Conservation (phyloP, 2,329 filamentous ascomycete species). For the Fusarium mangiferae region DNA sequence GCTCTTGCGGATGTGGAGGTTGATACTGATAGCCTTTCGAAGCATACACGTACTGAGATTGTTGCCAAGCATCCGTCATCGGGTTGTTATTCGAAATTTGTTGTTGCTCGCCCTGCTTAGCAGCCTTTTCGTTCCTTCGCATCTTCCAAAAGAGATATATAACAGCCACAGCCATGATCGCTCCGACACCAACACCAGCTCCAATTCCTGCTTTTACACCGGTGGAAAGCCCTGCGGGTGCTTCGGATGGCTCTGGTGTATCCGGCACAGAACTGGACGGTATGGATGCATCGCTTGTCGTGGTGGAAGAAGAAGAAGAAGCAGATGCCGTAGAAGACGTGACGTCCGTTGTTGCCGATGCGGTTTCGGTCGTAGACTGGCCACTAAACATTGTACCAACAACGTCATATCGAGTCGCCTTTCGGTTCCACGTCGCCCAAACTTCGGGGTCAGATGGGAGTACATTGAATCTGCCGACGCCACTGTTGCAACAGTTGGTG, state of each 20-base stretch:
- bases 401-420: conserved; percentile 25
- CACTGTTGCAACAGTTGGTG: conserved; percentile 37
- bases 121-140: conserved; percentile 10
- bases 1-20: conserved; percentile 9
- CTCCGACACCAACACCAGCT: conserved; percentile 8
- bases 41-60: conserved; percentile 1
- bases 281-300: not conserved
- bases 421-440: conserved; percentile 36
- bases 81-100: not conserved
- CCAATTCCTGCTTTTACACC: conserved; percentile 27
- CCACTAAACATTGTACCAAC: conserved; percentile 26
- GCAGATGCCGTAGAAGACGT: not conserved
- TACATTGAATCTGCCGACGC: conserved; percentile 41
- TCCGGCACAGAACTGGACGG: not conserved
- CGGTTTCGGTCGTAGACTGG: not conserved
- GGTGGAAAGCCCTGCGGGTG: not conserved
- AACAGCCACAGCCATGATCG: not conserved
- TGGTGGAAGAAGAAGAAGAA: not conserved
- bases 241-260: not conserved
- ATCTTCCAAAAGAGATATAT: conserved; percentile 28
- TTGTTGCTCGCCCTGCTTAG: not conserved
- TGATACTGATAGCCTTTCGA: not conserved
- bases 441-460: conserved; percentile 34
- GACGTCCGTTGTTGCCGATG: not conserved
- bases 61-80: conserved; percentile 6